A percentile compares a stretch with the other conserved stretches of the same genome.
Evolutionary conservation across 306 rosid species (phyloP).

Genomic region (Quercus variabilis): DNA sequence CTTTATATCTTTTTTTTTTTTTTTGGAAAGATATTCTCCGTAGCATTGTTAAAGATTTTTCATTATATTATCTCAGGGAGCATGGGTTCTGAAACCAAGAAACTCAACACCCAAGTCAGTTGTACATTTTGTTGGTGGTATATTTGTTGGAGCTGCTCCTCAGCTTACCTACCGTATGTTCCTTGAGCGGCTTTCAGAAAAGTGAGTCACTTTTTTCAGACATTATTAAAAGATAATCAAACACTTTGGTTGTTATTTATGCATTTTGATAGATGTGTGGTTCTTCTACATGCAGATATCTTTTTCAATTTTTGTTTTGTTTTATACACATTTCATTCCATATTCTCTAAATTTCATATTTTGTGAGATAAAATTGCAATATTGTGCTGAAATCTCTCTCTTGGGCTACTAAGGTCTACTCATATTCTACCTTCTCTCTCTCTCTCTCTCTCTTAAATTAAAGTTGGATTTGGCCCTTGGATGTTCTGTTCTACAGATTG

Average conservation of each 20-base stretch:
- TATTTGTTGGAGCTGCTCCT: conserved; percentile 98
- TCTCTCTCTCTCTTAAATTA: neutral
- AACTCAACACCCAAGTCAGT: conserved; percentile 61
- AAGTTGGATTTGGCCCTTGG: conserved; percentile 10
- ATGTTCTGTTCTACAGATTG: neutral
- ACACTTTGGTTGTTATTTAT: neutral
- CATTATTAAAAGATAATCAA: neutral
- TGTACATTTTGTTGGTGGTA: conserved; percentile 91
- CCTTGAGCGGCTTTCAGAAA: conserved; percentile 85
- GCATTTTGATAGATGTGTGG: neutral
- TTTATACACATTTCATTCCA: neutral
- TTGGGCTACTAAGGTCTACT: neutral
- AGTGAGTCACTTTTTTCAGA: conserved; percentile 38
- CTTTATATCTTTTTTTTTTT: neutral
- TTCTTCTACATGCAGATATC: neutral
- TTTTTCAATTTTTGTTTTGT: neutral
- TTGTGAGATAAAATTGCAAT: neutral
- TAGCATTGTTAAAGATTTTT: neutral
- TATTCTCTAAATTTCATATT: neutral
- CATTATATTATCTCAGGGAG: conserved; percentile 56
- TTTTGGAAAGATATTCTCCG: neutral
- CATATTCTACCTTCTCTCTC: neutral
- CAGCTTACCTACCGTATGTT: conserved; percentile 93
- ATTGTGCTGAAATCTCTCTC: neutral
- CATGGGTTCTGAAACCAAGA: conserved; percentile 92